Evolutionary conservation across 768 basidiomycete species (phyloP).

Genomic region (Kwoniella sp.): DNA sequence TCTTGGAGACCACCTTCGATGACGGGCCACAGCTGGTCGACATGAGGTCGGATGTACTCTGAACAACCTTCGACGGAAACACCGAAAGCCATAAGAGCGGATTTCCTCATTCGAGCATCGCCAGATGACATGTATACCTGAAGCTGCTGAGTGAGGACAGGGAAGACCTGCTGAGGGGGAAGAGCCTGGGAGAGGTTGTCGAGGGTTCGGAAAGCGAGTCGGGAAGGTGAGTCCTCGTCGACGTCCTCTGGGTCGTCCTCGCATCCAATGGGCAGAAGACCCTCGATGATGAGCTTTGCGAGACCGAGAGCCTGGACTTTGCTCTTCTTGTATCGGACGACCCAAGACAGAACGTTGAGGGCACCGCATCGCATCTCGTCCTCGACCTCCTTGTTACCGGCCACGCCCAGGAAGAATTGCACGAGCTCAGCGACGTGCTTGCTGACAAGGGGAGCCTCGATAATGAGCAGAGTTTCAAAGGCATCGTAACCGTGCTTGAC

Average conservation of each 20-base stretch:
- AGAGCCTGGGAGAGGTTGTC: constrained; percentile 89
- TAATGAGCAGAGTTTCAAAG: constrained; percentile 89
- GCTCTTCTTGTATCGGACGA: constrained; percentile 97
- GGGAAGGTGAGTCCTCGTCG: constrained; percentile 84
- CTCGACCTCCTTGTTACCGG: constrained; percentile 74
- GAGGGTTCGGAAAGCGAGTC: constrained; percentile 90
- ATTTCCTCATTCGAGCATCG: constrained; percentile 78
- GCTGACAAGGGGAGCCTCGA: constrained; percentile 90
- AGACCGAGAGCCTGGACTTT: constrained; percentile 86
- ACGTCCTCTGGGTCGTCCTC: constrained; percentile 91
- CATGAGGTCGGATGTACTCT: constrained; percentile 93
- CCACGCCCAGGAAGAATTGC: constrained; percentile 81
- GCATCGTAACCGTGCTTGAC: constrained; percentile 93
- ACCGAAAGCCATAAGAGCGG: constrained; percentile 92
- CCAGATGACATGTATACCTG: constrained; percentile 79
- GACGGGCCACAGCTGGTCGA: constrained; percentile 89
- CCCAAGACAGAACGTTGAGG: constrained; percentile 93
- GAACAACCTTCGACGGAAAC: constrained; percentile 96
- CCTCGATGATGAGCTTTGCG: constrained; percentile 80
- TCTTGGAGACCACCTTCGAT: constrained; percentile 87
- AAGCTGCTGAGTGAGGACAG: constrained; percentile 78
- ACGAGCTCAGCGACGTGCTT: constrained; percentile 85
- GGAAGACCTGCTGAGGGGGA: constrained; percentile 95
- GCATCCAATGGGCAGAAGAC: constrained; percentile 88
- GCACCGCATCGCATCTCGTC: constrained; percentile 82